Base-by-base conservation (phyloP, 371 early-diverging fungal species). In the Choanephora cucurbitarum region DNA sequence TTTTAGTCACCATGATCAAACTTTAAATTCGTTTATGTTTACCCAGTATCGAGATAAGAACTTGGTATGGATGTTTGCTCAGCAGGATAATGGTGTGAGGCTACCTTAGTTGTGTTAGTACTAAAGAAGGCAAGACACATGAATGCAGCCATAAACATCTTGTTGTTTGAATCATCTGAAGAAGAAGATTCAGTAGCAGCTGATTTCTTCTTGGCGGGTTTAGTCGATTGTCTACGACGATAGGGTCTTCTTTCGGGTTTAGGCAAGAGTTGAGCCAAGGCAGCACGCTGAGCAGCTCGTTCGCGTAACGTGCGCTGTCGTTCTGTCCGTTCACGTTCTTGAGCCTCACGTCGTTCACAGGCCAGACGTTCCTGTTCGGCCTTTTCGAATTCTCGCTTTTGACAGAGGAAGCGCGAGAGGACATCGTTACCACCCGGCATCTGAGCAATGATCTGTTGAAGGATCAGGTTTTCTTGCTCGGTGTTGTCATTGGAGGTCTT, bases 361-460 rank as follows among this genome's bases (percentile, higher is more conserved):
- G 53, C 45, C 11, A 69, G 32, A 10, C 66, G 43, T 43, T 69
- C 58, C 10, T 48, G 49, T 39, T 69, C 59, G 21, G 48, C 21
- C 40, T 61, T 51, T 39, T 65, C 52, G n/a, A 50, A 65, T 11
- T 67, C 62, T 10, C 39, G 52, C 10, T 69, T 57, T 37, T 69
- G 69, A n/a, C 21, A 60, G 42, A 60, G 56, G 33, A 69, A 69
- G 3, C 57, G 58, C 10, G 44, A 44, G 9, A 72, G 60, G 18
- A 67, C 51, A 18, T 80, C 74, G 18, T 62, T 48, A 14, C 81
- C 85, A 42, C 84, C 82, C 2, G 82, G 81, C 41, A 85, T 62
- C 8, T 77, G 73, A 28, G 70, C 69, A 47, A 83, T 54, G 19
- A 85, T 70, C 24, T 72, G 74, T 18, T 72, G 64, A 18, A 85